Evolutionary conservation across 148 eudicot genomes (phyloP), one percentile per base, ranked within the genome.

Genomic region (Simmondsia chinensis): DNA sequence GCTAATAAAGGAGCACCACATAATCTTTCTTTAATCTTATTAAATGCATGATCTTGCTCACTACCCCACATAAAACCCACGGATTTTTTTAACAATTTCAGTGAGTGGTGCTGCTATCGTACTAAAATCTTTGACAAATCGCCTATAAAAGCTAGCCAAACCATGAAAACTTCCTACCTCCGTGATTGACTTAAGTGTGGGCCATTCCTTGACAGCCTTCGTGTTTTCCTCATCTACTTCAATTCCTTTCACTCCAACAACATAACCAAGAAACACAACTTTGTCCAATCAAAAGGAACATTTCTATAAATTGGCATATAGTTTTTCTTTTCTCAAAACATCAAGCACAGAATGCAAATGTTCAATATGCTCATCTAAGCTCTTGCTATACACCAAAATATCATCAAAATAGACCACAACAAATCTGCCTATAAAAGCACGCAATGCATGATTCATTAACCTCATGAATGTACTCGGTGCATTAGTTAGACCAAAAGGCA

Each of bases 131-230:
- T n/a, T 10, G 0, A 54, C 34, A 42, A 42, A 54, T 2, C 40
- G 2, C 4, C 47, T 6, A 29, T 40, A 52, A n/a, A 52, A 52
- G 8, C 45, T 37, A 29, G 37, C 46, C 4, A 54, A 18, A 9
- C 59, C 48, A 54, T 41, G 59, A 32, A 54, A 54, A 13, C 30
- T 29, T 5, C 47, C 3, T n/a, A 42, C 59, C 30, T 50, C 41
- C 0, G 0, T 48, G 6, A 33, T 17, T 1, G 27, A n/a, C 19
- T 33, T 33, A 10, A 27, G 53, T 11, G 18, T 48, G 1, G 40
- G 53, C 53, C 40, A 48, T 3, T 47, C 51, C 12, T 17, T 18
- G 13, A 47, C 21, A 18, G 51, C 51, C 10, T 31, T 29, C 9
- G 32, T 9, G 2, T 47, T 32, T 3, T 31, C 52, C 25, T 32